These are phyloP conservation scores for Vairimorpha ceranae DNA, from an alignment of 371 early-diverging fungal genomes.

Conservation along the genomic window DNA sequence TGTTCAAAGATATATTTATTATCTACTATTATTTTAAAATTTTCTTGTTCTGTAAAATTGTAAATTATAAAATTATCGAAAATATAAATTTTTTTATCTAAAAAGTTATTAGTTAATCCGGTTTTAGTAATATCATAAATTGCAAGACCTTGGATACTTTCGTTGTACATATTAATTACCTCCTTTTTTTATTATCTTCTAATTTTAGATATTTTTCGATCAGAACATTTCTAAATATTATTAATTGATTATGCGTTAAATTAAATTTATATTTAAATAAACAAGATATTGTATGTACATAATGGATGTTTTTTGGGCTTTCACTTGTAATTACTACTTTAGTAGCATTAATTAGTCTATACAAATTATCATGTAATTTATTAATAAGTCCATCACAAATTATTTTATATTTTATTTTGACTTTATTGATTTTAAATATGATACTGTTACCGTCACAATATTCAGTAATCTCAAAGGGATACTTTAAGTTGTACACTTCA, in stretches of 20 bases:
- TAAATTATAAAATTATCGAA: not conserved
- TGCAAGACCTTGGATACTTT: too few relatives aligned
- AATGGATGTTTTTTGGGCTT: not conserved
- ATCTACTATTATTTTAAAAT: too few relatives aligned
- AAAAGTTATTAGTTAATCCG: not conserved
- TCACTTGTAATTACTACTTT: not conserved
- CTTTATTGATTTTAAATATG: not conserved
- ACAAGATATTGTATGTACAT: not conserved
- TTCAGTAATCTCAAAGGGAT: slow-evolving; percentile 13
- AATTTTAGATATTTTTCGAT: not conserved
- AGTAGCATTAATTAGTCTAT: not conserved
- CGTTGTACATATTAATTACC: not conserved
- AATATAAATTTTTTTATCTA: not conserved
- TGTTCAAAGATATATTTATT: too few relatives aligned
- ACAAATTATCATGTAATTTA: not conserved
- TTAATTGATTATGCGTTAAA: not conserved
- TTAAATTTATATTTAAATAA: not conserved
- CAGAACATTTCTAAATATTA: not conserved
- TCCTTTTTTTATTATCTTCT: not conserved
- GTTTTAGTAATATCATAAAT: too few relatives aligned
- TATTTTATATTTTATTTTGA: not conserved
- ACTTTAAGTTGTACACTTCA: slow-evolving; percentile 10
- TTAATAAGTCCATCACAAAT: not conserved
- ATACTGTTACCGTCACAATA: slow-evolving; percentile 29
- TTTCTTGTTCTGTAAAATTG: not conserved